phyloP scores from a whole-genome alignment of 768 basidiomycete species.

The Tulasnella sp. region DNA sequence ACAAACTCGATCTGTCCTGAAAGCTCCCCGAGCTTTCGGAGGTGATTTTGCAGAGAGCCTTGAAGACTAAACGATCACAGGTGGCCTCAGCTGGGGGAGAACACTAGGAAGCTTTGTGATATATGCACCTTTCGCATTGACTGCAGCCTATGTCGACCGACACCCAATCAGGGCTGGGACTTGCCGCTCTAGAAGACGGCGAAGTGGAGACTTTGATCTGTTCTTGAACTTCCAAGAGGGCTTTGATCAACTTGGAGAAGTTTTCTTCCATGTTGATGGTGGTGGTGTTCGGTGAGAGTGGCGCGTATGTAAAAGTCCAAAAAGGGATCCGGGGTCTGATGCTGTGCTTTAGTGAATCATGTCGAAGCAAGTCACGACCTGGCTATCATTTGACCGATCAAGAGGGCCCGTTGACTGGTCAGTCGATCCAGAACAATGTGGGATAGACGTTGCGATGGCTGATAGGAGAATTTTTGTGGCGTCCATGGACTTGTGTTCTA shows the following conservation, averaged over 20 bases:
- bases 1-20: background rate
- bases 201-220: background rate
- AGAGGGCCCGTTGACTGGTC: background rate
- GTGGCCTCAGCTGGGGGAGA: background rate
- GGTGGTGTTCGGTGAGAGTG: background rate
- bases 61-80: background rate
- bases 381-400: background rate
- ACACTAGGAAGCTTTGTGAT: background rate
- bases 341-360: background rate
- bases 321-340: background rate
- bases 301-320: background rate
- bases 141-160: background rate
- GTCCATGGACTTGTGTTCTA: background rate
- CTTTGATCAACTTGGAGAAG: background rate
- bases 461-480: background rate
- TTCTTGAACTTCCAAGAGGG: background rate
- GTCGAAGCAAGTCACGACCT: background rate
- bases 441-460: background rate
- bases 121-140: background rate
- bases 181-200: background rate
- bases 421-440: background rate
- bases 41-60: background rate
- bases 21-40: background rate
- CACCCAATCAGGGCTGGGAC: background rate
- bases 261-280: background rate